Conservation (phyloP, 2,329 filamentous ascomycete species). For the Cyanodermella asteris region DNA sequence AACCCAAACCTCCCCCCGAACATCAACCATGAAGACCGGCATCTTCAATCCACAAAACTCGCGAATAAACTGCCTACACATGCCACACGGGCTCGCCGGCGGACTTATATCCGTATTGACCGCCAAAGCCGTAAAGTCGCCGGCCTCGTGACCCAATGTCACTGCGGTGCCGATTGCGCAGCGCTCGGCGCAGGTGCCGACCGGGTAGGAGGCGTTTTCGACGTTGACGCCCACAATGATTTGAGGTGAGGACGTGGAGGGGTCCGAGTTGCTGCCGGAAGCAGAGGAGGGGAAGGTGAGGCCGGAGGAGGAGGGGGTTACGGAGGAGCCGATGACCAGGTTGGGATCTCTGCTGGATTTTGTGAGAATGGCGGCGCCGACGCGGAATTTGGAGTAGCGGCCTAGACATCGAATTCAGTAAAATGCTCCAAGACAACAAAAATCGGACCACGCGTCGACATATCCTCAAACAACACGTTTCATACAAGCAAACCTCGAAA, state of each 20-base stretch:
- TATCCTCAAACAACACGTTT: too few relatives aligned
- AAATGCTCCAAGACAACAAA: too few relatives aligned
- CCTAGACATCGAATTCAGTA: slow-evolving; percentile 18
- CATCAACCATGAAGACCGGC: slow-evolving; percentile 85
- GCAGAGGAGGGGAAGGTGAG: too few relatives aligned
- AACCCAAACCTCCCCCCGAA: slow-evolving; percentile 49
- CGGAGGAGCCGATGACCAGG: slow-evolving; percentile 15
- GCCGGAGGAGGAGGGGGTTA: too few relatives aligned
- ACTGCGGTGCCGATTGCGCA: slow-evolving; percentile 72
- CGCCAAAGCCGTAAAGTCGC: slow-evolving; percentile 53
- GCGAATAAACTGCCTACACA: slow-evolving; percentile 82
- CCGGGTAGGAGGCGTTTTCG: slow-evolving; percentile 82
- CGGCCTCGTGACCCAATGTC: slow-evolving; percentile 19
- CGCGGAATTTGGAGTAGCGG: slow-evolving; percentile 78
- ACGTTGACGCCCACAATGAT: slow-evolving; percentile 64
- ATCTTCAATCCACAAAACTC: slow-evolving; percentile 49
- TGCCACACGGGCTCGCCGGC: slow-evolving; percentile 61
- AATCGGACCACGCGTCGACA: too few relatives aligned
- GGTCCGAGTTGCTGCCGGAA: too few relatives aligned
- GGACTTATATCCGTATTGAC: slow-evolving; percentile 60
- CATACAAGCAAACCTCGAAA: too few relatives aligned
- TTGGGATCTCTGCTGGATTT: too few relatives aligned
- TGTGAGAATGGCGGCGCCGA: slow-evolving; percentile 61
- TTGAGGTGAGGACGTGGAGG: slow-evolving; percentile 16
- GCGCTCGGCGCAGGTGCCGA: slow-evolving; percentile 86